phyloP scores from a whole-genome alignment of 768 basidiomycete species.

The Lactarius quietus region DNA sequence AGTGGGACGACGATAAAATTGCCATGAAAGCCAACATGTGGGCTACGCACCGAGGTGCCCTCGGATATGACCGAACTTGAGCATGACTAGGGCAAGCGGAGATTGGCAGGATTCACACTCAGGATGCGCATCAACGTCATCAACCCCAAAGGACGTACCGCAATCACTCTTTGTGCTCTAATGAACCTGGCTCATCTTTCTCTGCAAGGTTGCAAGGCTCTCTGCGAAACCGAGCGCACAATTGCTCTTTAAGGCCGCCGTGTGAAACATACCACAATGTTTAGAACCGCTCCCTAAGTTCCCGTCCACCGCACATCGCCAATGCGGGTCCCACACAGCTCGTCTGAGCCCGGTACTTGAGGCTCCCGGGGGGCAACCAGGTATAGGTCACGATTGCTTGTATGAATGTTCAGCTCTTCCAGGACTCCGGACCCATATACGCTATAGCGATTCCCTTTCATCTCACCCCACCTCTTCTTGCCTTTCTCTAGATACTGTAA shows the following conservation, averaged over 20 bases:
- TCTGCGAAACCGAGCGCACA: slow-evolving; percentile 98
- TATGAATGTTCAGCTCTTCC: slow-evolving; percentile 55
- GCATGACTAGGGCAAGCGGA: too few species aligned
- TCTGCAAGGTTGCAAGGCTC: slow-evolving; percentile 93
- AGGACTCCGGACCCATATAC: too few species aligned
- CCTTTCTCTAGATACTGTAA: slow-evolving; percentile 85
- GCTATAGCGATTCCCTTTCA: too few species aligned
- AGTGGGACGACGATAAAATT: too few species aligned
- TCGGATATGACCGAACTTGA: too few species aligned
- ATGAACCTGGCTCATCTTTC: slow-evolving; percentile 1
- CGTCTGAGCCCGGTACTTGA: slow-evolving; percentile 90
- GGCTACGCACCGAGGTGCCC: too few species aligned
- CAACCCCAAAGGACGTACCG: too few species aligned
- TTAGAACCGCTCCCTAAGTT: slow-evolving; percentile 98
- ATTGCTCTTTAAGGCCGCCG: slow-evolving; percentile 99
- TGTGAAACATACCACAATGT: slow-evolving; percentile 97
- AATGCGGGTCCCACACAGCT: slow-evolving; percentile 93
- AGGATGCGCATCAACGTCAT: too few species aligned
- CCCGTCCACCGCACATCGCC: slow-evolving; percentile 98
- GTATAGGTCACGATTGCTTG: slow-evolving; percentile 93
- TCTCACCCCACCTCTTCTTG: slow-evolving; percentile 54
- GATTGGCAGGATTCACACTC: too few species aligned
- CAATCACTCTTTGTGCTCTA: not conserved
- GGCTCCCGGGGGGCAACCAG: slow-evolving; percentile 91
- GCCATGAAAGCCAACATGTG: too few species aligned